Base-by-base conservation (phyloP, 2,329 filamentous ascomycete genomes). In the Clonostachys chloroleuca region DNA sequence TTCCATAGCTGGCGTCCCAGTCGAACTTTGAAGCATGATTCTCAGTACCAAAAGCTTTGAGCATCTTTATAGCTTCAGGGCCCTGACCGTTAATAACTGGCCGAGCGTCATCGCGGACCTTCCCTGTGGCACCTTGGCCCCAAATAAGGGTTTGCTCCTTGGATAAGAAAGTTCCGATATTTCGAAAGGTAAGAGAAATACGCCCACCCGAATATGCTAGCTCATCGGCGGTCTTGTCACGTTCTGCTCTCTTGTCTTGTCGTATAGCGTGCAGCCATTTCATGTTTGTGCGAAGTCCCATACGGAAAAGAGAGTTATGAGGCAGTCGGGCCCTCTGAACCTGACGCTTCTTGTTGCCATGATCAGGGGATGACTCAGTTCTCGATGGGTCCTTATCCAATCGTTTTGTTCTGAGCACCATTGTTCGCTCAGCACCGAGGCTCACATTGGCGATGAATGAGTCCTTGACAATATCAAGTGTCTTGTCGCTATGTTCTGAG, bases 401-500 rank as follows among this genome's bases (percentile, higher is more conserved):
- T 51, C 87, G 86, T 69, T 95, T 96, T 12, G 87, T 92, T 45
- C 94, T 83, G 35, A 99, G 80, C 0, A 88, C 78, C 92, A 97
- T 96, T 3, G 84, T 92, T 46, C 94, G 78, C 67, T 95, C 85
- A 1, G 92, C 92, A 2, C 94, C 94, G n/a, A 97, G 78, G 54
- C 90, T 96, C 44, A 96, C 83, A 60, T 97, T 99, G 54, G 92
- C 90, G 54, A 99, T 95, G 50, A 78, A 92, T 20, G 88, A 94
- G 5, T 77, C 83, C 24, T 79, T 81, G 12, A 83, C 84, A 48
- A 99, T 94, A 62, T 99, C 94, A 20, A 99, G 74, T 0, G 92
- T 96, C 69, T 99, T 99, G 64, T 99, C 94, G 37, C 90, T 95
- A 61, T 99, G 94, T 62, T 99, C 94, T 1, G 89, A 94, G 52